A percentile compares a stretch with the other conserved stretches of the same genome.
Conservation (phyloP, 176 grass and related monocot species). For the Carex pumila region DNA sequence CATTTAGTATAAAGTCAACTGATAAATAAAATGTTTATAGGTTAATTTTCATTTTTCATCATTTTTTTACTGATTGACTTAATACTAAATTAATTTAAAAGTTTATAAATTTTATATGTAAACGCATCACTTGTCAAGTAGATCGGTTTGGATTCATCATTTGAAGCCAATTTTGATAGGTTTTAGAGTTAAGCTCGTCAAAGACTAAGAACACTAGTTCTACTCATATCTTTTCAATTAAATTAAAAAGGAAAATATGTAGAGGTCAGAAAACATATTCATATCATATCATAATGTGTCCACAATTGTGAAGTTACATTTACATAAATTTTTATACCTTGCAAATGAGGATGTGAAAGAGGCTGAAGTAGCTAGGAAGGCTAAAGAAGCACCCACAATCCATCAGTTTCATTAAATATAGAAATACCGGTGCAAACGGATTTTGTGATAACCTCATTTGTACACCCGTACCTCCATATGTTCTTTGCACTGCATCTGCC, state of each 20-base stretch:
- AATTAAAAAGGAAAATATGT: not conserved
- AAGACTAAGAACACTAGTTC: too few relatives aligned
- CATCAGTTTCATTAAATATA: slow-evolving; percentile 49
- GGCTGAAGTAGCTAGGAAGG: slow-evolving; percentile 46
- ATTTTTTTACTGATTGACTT: too few relatives aligned
- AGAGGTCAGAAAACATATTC: not conserved
- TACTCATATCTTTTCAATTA: not conserved
- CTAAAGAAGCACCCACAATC: slow-evolving; percentile 50
- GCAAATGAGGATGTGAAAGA: slow-evolving; percentile 59
- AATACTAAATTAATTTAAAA: too few relatives aligned
- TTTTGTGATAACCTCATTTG: slow-evolving; percentile 62
- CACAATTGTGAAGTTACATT: not conserved
- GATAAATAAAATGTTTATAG: too few relatives aligned
- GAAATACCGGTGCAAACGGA: slow-evolving; percentile 40
- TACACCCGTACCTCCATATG: slow-evolving; percentile 54
- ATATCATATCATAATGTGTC: not conserved
- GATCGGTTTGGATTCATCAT: too few relatives aligned
- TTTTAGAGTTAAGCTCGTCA: too few relatives aligned
- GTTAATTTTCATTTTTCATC: too few relatives aligned
- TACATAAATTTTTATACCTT: slow-evolving; percentile 26
- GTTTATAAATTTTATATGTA: too few relatives aligned
- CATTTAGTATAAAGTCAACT: too few relatives aligned
- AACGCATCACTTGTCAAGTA: too few relatives aligned
- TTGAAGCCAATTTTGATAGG: too few relatives aligned
- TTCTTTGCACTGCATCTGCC: slow-evolving; percentile 58